Evolutionary conservation across 2,329 filamentous ascomycete genomes (phyloP), one percentile per base, ranked within the genome.

Genomic region (Eutypa lata): DNA sequence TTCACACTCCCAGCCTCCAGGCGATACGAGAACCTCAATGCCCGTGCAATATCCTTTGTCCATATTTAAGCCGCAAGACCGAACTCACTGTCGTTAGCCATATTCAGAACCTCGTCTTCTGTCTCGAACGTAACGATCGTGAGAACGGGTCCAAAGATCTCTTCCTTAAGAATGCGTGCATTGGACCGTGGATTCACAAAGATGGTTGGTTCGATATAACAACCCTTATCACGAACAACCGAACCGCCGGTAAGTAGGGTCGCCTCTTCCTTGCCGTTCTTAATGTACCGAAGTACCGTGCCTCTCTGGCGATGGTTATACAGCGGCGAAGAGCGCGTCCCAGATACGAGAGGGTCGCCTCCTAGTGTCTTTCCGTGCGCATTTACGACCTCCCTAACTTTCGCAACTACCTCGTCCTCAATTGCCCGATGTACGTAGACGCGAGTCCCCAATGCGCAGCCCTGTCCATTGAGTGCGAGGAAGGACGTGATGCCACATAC

Each of bases 61-160:
- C 86, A 83, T 31, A 88, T 76, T 54, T 82, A 84, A 49, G 84
- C 80, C 58, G 82, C 83, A 51, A 88, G 78, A 66, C 84, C 85
- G 71, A 86, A 88, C 54, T 71, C 81, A 58, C 79, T 82, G 68
- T 74, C 72, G 75, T 89, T 88, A 53, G 77, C 83, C 52, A 81
- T 71, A 60, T 74, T 73, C 70, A 88, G 80, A 55, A 77, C 83
- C 48, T 88, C 85, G 35, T 82, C 84, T 71, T 84, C 80, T 64
- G 75, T 80, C 71, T 81, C 82, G 76, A 89, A 88, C 70, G 86
- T 86, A 70, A 79, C 75, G 66, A 88, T 54, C 21, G 46, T 49
- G 48, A 53, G 44, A 7, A 53, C 48, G 0, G 59, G 58, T 1
- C 57, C 59, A 22, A 61, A 61, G 31, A 60, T 56, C 53, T 61